Percentiles rank a stretch among this genome's conserved stretches.
Conservation (phyloP, 768 basidiomycete species). For the Mycena crocata region DNA sequence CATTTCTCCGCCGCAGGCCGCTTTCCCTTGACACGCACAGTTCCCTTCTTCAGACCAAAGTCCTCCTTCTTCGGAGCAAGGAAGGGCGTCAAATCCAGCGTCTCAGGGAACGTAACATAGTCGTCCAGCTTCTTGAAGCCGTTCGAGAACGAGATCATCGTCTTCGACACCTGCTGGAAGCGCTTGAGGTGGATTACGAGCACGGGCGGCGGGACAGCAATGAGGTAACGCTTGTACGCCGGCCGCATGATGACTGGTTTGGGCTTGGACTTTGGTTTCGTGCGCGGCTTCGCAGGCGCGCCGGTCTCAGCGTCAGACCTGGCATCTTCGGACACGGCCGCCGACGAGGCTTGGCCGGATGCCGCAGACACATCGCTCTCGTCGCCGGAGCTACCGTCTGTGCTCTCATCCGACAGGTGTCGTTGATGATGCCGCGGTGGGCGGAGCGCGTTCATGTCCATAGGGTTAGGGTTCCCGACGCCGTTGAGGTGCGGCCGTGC, state of each 20-base stretch:
- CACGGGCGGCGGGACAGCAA: constrained; percentile 85
- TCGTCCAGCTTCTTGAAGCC: constrained; percentile 93
- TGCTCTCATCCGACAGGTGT: constrained; percentile 35
- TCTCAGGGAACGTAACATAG: constrained; percentile 90
- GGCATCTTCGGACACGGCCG: constrained; percentile 14
- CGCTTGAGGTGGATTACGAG: constrained; percentile 94
- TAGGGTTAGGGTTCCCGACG: neutral
- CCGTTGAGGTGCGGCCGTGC: constrained; percentile 14
- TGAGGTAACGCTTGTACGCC: constrained; percentile 95
- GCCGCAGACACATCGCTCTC: constrained; percentile 51
- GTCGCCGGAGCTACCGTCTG: constrained; percentile 54
- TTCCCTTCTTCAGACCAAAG: constrained; percentile 58
- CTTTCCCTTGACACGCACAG: constrained; percentile 40
- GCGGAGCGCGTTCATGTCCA: constrained; percentile 22
- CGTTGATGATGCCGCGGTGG: constrained; percentile 33
- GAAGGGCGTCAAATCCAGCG: constrained; percentile 87
- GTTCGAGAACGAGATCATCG: constrained; percentile 70
- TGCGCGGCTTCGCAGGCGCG: constrained; percentile 25
- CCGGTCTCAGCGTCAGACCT: constrained; percentile 12
- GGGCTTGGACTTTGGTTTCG: constrained; percentile 37
- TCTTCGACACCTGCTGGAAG: constrained; percentile 87
- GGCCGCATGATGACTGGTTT: constrained; percentile 82
- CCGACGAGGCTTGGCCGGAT: constrained; percentile 17
- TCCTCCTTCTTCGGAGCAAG: constrained; percentile 85
- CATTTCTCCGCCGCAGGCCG: constrained; percentile 52